phyloP scores from a whole-genome alignment of 2,329 filamentous ascomycete species.

The Tolypocladium amazonense region DNA sequence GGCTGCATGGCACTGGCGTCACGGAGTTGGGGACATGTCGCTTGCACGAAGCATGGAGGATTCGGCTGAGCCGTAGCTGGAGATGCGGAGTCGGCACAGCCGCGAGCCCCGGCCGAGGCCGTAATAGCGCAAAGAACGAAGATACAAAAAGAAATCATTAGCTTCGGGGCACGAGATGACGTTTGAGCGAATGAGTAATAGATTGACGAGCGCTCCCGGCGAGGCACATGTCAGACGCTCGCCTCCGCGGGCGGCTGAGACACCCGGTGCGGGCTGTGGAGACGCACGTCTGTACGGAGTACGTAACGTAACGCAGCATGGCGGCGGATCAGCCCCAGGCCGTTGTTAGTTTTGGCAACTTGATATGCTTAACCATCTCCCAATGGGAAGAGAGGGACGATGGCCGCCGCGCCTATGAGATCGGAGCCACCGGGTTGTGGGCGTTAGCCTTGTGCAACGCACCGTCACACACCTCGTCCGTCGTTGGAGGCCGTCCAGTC shows the following conservation, averaged over 20 bases:
- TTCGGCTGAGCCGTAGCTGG: background rate
- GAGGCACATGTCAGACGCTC: background rate
- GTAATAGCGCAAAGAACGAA: background rate
- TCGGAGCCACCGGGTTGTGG: background rate
- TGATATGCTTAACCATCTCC: background rate
- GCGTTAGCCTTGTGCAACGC: background rate
- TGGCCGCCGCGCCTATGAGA: background rate
- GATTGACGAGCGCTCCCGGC: background rate
- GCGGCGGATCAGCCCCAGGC: background rate
- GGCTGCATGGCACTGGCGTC: conserved; percentile 30
- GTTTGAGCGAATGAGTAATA: background rate
- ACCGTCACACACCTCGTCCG: background rate
- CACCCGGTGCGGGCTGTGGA: background rate
- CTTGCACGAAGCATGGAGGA: conserved; percentile 1
- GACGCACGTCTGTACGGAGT: background rate
- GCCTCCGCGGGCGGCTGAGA: background rate
- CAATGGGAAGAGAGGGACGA: background rate
- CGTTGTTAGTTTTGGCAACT: background rate
- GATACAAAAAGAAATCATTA: background rate
- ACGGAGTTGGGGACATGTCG: conserved; percentile 25
- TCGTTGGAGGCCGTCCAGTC: background rate
- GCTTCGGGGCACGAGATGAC: background rate
- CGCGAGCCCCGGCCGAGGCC: background rate
- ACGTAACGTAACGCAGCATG: background rate
- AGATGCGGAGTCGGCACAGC: background rate